Evolutionary conservation across 805 yeast genomes (phyloP).

Genomic region (Wickerhamiella cacticola): DNA sequence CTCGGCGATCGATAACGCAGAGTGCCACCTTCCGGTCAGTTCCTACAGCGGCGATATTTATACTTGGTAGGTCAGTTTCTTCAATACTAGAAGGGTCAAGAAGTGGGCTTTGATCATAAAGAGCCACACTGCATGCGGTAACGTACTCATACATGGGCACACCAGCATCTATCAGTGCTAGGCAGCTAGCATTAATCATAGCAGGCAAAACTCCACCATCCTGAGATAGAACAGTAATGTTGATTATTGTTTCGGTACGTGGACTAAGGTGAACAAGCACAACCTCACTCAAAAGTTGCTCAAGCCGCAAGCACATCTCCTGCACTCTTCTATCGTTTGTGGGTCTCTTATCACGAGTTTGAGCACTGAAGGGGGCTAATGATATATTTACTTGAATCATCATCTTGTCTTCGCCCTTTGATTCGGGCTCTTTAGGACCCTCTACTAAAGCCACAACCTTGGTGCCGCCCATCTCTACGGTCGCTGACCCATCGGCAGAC

Average conservation of each 20-base stretch:
- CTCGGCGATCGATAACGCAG: conserved; percentile 64
- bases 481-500: conserved; percentile 78
- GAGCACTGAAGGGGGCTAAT: conserved; percentile 70
- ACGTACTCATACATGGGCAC: conserved; percentile 87
- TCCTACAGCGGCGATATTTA: conserved; percentile 80
- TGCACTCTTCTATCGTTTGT: conserved; percentile 43
- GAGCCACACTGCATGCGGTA: conserved; percentile 66
- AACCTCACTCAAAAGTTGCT: conserved; percentile 37
- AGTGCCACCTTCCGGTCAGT: conserved; percentile 65
- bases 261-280: conserved; percentile 67
- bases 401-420: conserved; percentile 41
- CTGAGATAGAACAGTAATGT: conserved; percentile 66
- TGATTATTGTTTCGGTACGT: conserved; percentile 65
- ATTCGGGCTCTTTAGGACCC: conserved; percentile 80
- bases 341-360: conserved; percentile 57
- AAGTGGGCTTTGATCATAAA: conserved; percentile 64
- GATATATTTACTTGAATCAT: conserved; percentile 51
- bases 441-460: conserved; percentile 72
- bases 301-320: conserved; percentile 28
- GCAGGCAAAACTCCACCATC: conserved; percentile 83
- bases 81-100: conserved; percentile 75
- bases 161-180: conserved; percentile 91
- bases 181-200: conserved; percentile 71
- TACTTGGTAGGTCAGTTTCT: conserved; percentile 66
- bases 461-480: conserved; percentile 83